phyloP scores from a whole-genome alignment of 352 stramenopile species.

The Saprolegnia diclina region DNA sequence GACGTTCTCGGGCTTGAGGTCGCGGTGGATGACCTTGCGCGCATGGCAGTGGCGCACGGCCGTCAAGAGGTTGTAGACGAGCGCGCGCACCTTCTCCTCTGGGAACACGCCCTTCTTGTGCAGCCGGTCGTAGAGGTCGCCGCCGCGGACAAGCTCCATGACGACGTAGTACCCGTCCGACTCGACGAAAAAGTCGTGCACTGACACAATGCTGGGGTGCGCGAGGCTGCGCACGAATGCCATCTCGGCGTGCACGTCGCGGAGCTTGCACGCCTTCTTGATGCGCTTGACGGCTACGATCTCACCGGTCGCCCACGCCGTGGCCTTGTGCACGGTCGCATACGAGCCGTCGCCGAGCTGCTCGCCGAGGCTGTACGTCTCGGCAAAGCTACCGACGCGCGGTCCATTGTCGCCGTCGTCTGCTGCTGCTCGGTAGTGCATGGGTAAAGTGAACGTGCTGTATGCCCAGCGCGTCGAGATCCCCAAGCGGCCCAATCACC shows the following conservation, averaged over 20 bases:
- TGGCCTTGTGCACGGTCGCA: constrained; percentile 81
- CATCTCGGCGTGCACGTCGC: constrained; percentile 19
- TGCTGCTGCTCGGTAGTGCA: not conserved
- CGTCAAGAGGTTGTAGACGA: not conserved
- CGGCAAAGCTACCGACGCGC: constrained; percentile 68
- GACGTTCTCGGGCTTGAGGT: constrained; percentile 29
- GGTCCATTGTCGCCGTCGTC: not conserved
- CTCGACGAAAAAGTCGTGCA: constrained; percentile 3
- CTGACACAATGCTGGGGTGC: not conserved
- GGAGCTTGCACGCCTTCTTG: constrained; percentile 31
- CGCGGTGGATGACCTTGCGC: constrained; percentile 21
- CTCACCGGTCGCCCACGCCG: constrained; percentile 27
- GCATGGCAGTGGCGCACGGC: constrained; percentile 18
- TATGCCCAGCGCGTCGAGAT: not conserved
- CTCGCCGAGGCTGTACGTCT: constrained; percentile 86
- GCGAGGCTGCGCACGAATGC: not conserved
- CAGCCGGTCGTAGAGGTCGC: constrained; percentile 26
- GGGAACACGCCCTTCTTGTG: constrained; percentile 7
- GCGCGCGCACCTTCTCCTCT: not conserved
- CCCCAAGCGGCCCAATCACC: not conserved
- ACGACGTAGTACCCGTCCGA: constrained; percentile 8
- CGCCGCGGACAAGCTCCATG: constrained; percentile 15
- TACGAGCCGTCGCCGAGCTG: constrained; percentile 82
- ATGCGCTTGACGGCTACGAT: constrained; percentile 46
- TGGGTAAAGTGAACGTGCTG: not conserved